Evolutionary conservation across 257 asterid species (phyloP).

Genomic region (Pogostemon cablin): DNA sequence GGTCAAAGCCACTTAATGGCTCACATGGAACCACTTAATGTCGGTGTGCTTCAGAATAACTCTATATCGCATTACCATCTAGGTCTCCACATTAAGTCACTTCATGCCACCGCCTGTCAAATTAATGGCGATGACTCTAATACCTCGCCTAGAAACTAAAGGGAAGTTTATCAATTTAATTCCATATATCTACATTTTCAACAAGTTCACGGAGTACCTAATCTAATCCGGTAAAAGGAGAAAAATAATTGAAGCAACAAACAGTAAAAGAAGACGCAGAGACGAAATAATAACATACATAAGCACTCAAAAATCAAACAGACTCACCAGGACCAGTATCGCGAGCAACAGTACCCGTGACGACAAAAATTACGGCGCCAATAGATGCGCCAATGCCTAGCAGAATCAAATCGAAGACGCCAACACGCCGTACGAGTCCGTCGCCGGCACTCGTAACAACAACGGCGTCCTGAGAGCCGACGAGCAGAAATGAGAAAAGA

Average conservation of each 20-base stretch:
- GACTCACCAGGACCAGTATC: constrained; percentile 87
- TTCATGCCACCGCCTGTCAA: no score
- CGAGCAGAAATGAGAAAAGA: constrained; percentile 61
- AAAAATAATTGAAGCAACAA: neutral
- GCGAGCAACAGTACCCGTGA: constrained; percentile 90
- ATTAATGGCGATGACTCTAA: no score
- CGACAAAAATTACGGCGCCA: constrained; percentile 89
- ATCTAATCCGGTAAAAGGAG: neutral
- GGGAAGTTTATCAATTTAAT: neutral
- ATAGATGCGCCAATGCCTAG: constrained; percentile 91
- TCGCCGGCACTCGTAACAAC: constrained; percentile 51
- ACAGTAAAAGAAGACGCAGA: neutral
- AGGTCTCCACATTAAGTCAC: no score
- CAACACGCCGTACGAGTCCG: constrained; percentile 76
- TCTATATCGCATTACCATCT: no score
- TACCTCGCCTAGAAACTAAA: no score
- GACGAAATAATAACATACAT: neutral
- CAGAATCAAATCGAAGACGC: constrained; percentile 76
- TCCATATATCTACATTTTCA: neutral
- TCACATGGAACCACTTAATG: no score
- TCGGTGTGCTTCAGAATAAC: no score
- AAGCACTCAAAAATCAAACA: no score
- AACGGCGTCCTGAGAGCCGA: constrained; percentile 67
- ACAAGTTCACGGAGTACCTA: neutral
- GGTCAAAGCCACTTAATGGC: no score